phyloP scores from a whole-genome alignment of 306 rosid species.

The Cicer arietinum region DNA sequence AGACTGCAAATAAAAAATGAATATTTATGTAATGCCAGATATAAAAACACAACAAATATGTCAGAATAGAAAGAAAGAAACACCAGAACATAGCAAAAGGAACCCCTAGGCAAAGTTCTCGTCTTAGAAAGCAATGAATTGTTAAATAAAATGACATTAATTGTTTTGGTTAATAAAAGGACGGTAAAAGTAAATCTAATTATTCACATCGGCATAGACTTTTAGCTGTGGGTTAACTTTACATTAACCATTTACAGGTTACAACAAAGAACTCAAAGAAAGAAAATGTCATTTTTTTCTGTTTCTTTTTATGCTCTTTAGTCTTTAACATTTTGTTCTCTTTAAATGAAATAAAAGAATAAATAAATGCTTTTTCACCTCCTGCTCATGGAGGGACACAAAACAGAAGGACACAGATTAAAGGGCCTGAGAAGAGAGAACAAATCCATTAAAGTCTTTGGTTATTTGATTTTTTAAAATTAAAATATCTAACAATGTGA shows the following conservation, averaged over 20 bases:
- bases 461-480: conserved; percentile 21
- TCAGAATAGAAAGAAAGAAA: conserved; percentile 6
- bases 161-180: neutral
- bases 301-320: conserved; percentile 13
- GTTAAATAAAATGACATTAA: conserved; percentile 21
- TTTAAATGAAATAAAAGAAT: conserved; percentile 13
- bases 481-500: conserved; percentile 13
- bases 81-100: conserved; percentile 29
- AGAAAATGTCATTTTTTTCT: conserved; percentile 3
- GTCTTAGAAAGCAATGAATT: conserved; percentile 5
- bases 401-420: conserved; percentile 8
- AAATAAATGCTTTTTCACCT: conserved; percentile 19
- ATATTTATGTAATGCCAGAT: conserved; percentile 23
- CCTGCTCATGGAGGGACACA: conserved; percentile 2
- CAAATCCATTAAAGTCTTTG: neutral
- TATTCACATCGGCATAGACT: neutral
- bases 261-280: conserved; percentile 18
- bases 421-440: conserved; percentile 6
- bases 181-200: conserved; percentile 1
- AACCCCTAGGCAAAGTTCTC: conserved; percentile 31
- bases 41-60: conserved; percentile 15
- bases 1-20: conserved; percentile 65
- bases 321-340: conserved; percentile 31
- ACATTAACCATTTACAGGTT: conserved; percentile 15
- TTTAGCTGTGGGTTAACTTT: conserved; percentile 4